phyloP scores from a whole-genome alignment of 441 rosid genomes.

The Breynia disticha region DNA sequence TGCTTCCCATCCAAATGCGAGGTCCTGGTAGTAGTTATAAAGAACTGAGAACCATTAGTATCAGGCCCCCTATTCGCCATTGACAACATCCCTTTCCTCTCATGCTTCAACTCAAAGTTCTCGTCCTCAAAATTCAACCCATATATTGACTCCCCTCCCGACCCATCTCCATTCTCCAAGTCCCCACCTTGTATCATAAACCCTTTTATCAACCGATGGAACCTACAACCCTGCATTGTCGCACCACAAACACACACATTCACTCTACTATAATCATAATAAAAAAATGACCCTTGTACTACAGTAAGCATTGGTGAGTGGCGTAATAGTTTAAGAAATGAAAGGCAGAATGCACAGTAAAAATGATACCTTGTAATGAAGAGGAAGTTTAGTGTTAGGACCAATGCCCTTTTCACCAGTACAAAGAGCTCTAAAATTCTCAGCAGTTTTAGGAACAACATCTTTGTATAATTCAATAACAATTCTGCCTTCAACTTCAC shows the following conservation, averaged over 20 bases:
- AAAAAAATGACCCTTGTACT: too few relatives aligned
- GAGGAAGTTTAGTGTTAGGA: conserved; percentile 27
- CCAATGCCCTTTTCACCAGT: conserved; percentile 81
- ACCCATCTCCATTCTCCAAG: conserved; percentile 61
- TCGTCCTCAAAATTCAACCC: conserved; percentile 78
- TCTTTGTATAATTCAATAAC: conserved; percentile 36
- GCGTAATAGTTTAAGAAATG: background rate
- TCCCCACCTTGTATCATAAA: conserved; percentile 91
- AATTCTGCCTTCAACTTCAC: conserved; percentile 73
- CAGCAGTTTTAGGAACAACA: conserved; percentile 41
- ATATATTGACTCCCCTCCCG: conserved; percentile 78
- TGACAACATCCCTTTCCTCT: conserved; percentile 74
- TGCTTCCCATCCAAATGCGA: conserved; percentile 80
- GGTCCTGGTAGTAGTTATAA: conserved; percentile 66
- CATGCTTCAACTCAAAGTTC: conserved; percentile 69
- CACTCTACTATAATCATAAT: too few relatives aligned
- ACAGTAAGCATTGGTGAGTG: too few relatives aligned
- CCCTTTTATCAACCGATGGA: conserved; percentile 66
- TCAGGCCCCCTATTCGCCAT: conserved; percentile 74
- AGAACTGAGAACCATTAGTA: conserved; percentile 81
- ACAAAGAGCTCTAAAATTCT: conserved; percentile 74
- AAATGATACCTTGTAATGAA: conserved; percentile 11
- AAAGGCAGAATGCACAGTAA: background rate
- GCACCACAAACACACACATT: too few relatives aligned
- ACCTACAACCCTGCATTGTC: conserved; percentile 40